Evolutionary conservation across 225 moss, liverwort and hornwort species (phyloP).

Genomic region (Antitrichia curtipendula): DNA sequence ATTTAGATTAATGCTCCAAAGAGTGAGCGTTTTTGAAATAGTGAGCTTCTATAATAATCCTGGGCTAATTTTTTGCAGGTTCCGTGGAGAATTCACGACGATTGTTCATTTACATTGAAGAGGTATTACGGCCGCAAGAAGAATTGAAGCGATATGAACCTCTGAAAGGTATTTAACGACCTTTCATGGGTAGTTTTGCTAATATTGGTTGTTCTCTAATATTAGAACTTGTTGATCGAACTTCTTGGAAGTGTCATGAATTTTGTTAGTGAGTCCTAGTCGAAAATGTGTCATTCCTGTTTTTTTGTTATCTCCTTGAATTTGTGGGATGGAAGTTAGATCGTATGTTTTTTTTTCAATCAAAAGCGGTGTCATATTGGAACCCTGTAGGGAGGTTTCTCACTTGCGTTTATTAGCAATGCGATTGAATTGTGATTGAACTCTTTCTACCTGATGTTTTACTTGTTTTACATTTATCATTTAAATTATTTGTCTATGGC

Average conservation of each 20-base stretch:
- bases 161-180: conserved; percentile 47
- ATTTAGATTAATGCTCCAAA: not conserved
- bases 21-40: not conserved
- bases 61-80: conserved; percentile 29
- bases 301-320: not conserved
- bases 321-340: not conserved
- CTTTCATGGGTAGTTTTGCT: not conserved
- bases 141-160: conserved; percentile 77
- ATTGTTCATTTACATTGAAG: conserved; percentile 48
- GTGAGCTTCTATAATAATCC: not conserved
- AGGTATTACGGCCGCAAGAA: conserved; percentile 65
- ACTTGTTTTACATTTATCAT: not conserved
- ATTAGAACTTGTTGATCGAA: not conserved
- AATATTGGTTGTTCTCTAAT: not conserved
- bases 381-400: not conserved
- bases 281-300: not conserved
- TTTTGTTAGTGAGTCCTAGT: not conserved
- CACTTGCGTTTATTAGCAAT: not conserved
- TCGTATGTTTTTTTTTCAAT: not conserved
- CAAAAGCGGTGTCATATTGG: not conserved
- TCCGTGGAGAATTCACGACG: conserved; percentile 65
- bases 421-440: not conserved
- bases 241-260: not conserved
- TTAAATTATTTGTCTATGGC: not conserved
- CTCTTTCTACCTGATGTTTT: not conserved